Percentiles rank a stretch among this genome's conserved stretches.
Evolutionary conservation across 176 grass and related monocot genomes (phyloP).

Genomic region (Elaeis guineensis): DNA sequence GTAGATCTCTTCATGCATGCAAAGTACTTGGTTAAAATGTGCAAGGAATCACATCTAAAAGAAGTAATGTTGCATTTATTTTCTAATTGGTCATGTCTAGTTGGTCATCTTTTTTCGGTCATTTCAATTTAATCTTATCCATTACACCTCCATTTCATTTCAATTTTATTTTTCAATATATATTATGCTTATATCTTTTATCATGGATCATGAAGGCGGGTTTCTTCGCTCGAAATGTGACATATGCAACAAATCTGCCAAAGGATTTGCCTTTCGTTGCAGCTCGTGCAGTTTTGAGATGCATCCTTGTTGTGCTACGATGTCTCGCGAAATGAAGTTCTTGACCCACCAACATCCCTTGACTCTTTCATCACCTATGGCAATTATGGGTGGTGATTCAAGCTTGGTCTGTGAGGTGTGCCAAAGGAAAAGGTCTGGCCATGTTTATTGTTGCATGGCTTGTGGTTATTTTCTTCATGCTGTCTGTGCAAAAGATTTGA

Average conservation of each 20-base stretch:
- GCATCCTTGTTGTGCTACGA: conserved; percentile 80
- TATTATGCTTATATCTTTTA: background rate
- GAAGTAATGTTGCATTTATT: too few species aligned
- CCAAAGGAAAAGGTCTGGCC: conserved; percentile 30
- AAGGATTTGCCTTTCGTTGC: conserved; percentile 66
- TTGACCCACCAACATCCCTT: conserved; percentile 55
- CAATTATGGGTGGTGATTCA: conserved; percentile 1
- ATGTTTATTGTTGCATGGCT: conserved; percentile 57
- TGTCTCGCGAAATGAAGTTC: conserved; percentile 45
- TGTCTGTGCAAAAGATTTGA: conserved; percentile 64
- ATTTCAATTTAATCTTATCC: too few species aligned
- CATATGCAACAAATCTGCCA: conserved; percentile 54
- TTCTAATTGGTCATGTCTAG: too few species aligned
- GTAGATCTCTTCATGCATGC: conserved; percentile 9
- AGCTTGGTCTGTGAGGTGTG: conserved; percentile 66
- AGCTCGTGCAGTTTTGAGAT: conserved; percentile 67
- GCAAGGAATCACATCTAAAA: too few species aligned
- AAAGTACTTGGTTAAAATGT: too few species aligned
- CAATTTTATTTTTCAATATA: background rate
- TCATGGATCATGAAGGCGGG: conserved; percentile 30
- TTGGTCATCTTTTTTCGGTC: too few species aligned
- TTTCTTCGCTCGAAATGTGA: conserved; percentile 63
- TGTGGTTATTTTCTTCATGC: conserved; percentile 73
- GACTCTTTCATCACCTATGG: conserved; percentile 10
- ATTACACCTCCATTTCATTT: too few species aligned